Conservation (phyloP, 306 rosid genomes). For the Ziziphus jujuba region DNA sequence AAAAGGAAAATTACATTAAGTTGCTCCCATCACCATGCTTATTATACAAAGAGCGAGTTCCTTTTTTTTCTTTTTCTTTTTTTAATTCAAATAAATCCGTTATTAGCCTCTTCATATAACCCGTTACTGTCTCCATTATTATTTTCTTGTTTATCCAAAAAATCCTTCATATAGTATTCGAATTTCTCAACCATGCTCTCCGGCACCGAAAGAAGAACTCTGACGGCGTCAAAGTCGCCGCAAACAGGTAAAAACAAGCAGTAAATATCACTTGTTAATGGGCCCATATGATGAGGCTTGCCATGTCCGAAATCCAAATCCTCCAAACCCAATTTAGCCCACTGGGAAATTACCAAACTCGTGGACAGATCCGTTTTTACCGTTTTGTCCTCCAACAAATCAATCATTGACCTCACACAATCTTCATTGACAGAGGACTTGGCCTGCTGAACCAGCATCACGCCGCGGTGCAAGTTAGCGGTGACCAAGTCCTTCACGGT, state of each 20-base stretch:
- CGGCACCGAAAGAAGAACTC: slow-evolving; percentile 73
- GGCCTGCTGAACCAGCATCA: slow-evolving; percentile 59
- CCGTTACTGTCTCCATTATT: slow-evolving; percentile 13
- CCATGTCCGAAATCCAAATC: slow-evolving; percentile 84
- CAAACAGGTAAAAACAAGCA: slow-evolving; percentile 76
- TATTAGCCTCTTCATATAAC: slow-evolving; percentile 17
- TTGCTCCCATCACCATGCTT: slow-evolving; percentile 11
- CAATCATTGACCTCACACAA: slow-evolving; percentile 58
- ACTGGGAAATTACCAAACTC: slow-evolving; percentile 76
- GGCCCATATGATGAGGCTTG: slow-evolving; percentile 69
- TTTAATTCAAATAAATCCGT: slow-evolving; percentile 16
- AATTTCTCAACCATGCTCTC: slow-evolving; percentile 54
- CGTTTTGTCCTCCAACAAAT: slow-evolving; percentile 63
- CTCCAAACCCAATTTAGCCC: slow-evolving; percentile 83
- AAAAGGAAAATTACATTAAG: background rate
- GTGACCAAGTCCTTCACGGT: slow-evolving; percentile 40
- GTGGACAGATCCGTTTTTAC: slow-evolving; percentile 55
- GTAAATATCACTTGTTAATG: slow-evolving; percentile 69
- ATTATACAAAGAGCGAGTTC: background rate
- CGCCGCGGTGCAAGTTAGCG: slow-evolving; percentile 42
- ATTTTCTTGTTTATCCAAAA: slow-evolving; percentile 20
- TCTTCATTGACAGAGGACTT: slow-evolving; percentile 43
- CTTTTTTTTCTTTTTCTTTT: no score
- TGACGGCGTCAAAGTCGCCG: slow-evolving; percentile 48
- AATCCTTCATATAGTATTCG: slow-evolving; percentile 41